A percentile compares a stretch with the other conserved stretches of the same genome.
phyloP scores from a whole-genome alignment of 257 asterid genomes.

The Parsonsia alboflavescens region DNA sequence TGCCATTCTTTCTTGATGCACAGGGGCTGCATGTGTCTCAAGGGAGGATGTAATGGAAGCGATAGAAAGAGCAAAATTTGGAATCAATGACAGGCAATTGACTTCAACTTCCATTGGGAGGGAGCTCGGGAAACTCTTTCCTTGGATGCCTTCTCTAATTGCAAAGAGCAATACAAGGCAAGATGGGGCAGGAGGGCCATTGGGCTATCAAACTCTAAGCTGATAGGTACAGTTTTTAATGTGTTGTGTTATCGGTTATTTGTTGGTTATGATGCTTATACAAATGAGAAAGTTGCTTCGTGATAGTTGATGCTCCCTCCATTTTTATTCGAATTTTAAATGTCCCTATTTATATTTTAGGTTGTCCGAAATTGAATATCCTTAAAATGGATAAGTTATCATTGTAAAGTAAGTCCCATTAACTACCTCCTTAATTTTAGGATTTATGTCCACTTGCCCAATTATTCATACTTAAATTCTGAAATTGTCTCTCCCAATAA shows the following conservation, averaged over 20 bases:
- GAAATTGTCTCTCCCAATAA: background rate
- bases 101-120: constrained; percentile 41
- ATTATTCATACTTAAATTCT: background rate
- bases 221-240: constrained; percentile 17
- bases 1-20: constrained; percentile 1
- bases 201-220: constrained; percentile 82
- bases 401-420: background rate
- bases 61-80: constrained; percentile 84
- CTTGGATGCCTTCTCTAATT: constrained; percentile 84
- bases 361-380: too few species aligned
- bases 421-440: background rate
- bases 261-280: background rate
- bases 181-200: constrained; percentile 46
- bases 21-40: constrained; percentile 76
- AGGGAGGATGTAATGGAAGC: constrained; percentile 96
- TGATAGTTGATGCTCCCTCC: background rate
- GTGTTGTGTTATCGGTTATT: background rate
- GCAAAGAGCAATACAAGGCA: constrained; percentile 38
- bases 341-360: too few species aligned
- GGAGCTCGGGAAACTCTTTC: constrained; percentile 74
- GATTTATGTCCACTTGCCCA: background rate
- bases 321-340: background rate
- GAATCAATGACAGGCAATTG: constrained; percentile 55
- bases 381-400: background rate
- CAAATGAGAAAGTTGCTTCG: background rate